phyloP scores from a whole-genome alignment of 2,329 filamentous ascomycete genomes.

The Penicillium sp. region DNA sequence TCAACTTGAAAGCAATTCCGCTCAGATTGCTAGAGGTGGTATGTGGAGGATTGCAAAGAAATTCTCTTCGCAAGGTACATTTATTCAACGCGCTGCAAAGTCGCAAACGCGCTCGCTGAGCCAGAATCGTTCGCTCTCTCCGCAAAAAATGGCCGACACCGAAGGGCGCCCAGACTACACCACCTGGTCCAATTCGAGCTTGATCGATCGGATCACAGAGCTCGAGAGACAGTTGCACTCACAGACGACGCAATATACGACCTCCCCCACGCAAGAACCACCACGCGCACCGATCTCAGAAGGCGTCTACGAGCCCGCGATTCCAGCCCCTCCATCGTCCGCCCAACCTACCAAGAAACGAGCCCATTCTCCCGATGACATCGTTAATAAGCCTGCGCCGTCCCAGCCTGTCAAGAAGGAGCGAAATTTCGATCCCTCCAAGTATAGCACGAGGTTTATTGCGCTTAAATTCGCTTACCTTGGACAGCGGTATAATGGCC shows the following conservation, averaged over 20 bases:
- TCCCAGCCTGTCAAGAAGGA: slow-evolving; percentile 46
- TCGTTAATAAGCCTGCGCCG: slow-evolving; percentile 26
- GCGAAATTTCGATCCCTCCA: slow-evolving; percentile 72
- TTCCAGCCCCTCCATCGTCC: slow-evolving; percentile 14
- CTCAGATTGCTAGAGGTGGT: slow-evolving; percentile 22
- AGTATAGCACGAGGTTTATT: slow-evolving; percentile 81
- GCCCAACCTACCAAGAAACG: slow-evolving; percentile 20
- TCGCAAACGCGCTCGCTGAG: slow-evolving; percentile 16
- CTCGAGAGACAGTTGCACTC: slow-evolving; percentile 68
- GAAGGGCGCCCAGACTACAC: slow-evolving; percentile 56
- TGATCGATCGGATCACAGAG: slow-evolving; percentile 69
- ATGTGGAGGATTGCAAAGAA: slow-evolving; percentile 36
- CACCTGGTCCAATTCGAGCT: slow-evolving; percentile 69
- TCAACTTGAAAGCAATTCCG: slow-evolving; percentile 5
- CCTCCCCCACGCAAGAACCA: slow-evolving; percentile 7
- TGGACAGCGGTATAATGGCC: slow-evolving; percentile 88
- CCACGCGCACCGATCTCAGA: slow-evolving; percentile 15
- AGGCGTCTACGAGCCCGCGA: slow-evolving; percentile 25
- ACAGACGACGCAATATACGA: slow-evolving; percentile 46
- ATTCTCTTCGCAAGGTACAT: slow-evolving; percentile 17
- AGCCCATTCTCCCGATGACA: slow-evolving; percentile 25
- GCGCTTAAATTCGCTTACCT: slow-evolving; percentile 94
- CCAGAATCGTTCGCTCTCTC: slow-evolving; percentile 16
- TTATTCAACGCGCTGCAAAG: slow-evolving; percentile 10
- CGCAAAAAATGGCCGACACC: slow-evolving; percentile 29